These are phyloP conservation scores for Peronospora belbahrii DNA, from an alignment of 352 stramenopile species.

Conservation along the genomic window DNA sequence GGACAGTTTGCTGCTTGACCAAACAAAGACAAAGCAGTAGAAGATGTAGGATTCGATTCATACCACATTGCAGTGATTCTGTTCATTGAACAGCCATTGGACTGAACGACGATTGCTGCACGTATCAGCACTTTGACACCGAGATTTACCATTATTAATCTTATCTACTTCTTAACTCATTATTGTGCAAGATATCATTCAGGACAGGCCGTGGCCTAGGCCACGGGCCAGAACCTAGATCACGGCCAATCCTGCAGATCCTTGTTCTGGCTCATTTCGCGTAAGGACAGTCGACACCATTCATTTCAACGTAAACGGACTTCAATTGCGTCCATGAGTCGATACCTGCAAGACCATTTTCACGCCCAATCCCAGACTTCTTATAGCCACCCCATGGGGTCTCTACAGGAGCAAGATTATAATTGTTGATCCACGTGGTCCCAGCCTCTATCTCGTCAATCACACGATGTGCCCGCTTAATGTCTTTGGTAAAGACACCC, in stretches of 20 bases:
- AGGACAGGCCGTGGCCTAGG: too few relatives aligned
- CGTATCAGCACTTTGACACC: too few relatives aligned
- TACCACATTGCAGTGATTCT: too few relatives aligned
- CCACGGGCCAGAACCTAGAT: too few relatives aligned
- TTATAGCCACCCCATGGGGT: slow-evolving; percentile 89
- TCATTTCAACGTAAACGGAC: slow-evolving; percentile 85
- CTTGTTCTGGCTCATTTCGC: slow-evolving; percentile 17
- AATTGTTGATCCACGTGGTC: slow-evolving; percentile 87
- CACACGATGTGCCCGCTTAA: slow-evolving; percentile 70
- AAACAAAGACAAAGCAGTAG: slow-evolving; percentile 14
- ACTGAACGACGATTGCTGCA: too few relatives aligned
- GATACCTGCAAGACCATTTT: slow-evolving; percentile 85
- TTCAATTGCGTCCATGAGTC: slow-evolving; percentile 89
- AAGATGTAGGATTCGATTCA: too few relatives aligned
- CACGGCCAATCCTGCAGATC: background rate
- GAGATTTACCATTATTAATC: too few relatives aligned
- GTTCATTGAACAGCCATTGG: too few relatives aligned
- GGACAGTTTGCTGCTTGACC: slow-evolving; percentile 59
- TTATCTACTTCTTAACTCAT: too few relatives aligned
- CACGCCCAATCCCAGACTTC: slow-evolving; percentile 85
- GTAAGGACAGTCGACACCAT: slow-evolving; percentile 63
- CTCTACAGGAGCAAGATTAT: slow-evolving; percentile 82
- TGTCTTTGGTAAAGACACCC: slow-evolving; percentile 81
- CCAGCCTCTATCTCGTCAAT: slow-evolving; percentile 61
- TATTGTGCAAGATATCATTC: too few relatives aligned